Evolutionary conservation across 441 rosid genomes (phyloP).

Genomic region (Croton laevigatus): DNA sequence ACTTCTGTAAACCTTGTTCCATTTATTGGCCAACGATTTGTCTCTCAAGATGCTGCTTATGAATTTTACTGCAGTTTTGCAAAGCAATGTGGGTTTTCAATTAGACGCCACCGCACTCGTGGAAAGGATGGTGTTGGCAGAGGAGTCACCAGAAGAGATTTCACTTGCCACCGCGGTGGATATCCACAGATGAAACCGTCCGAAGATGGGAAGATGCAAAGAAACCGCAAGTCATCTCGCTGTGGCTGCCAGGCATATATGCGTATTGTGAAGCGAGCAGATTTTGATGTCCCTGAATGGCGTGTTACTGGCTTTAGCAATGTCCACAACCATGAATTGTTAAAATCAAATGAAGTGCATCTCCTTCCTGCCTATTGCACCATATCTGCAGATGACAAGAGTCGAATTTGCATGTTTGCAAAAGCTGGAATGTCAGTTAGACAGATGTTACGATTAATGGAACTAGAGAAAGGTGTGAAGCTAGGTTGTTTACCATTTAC

Average conservation of each 20-base stretch:
- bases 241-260: slow-evolving; percentile 64
- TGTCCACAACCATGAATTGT: slow-evolving; percentile 55
- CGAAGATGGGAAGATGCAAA: slow-evolving; percentile 61
- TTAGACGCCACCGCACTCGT: slow-evolving; percentile 58
- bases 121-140: slow-evolving; percentile 66
- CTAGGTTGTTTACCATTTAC: slow-evolving; percentile 64
- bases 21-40: slow-evolving; percentile 56
- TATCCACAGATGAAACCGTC: slow-evolving; percentile 53
- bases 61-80: slow-evolving; percentile 70
- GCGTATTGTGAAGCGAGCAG: slow-evolving; percentile 58
- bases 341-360: slow-evolving; percentile 42
- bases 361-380: slow-evolving; percentile 49
- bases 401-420: slow-evolving; percentile 56
- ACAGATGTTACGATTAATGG: slow-evolving; percentile 66
- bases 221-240: slow-evolving; percentile 59
- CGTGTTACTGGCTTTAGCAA: slow-evolving; percentile 62
- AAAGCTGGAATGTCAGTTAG: slow-evolving; percentile 77
- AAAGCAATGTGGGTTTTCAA: slow-evolving; percentile 63
- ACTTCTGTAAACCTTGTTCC: slow-evolving; percentile 63
- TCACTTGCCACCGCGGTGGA: slow-evolving; percentile 71
- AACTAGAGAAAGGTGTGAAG: slow-evolving; percentile 69
- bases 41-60: slow-evolving; percentile 66
- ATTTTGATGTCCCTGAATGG: slow-evolving; percentile 67
- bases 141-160: slow-evolving; percentile 67
- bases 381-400: slow-evolving; percentile 52